A percentile compares a stretch with the other conserved stretches of the same genome.
phyloP scores from a whole-genome alignment of 2,329 filamentous ascomycete genomes.

The Colletotrichum spaethianum region DNA sequence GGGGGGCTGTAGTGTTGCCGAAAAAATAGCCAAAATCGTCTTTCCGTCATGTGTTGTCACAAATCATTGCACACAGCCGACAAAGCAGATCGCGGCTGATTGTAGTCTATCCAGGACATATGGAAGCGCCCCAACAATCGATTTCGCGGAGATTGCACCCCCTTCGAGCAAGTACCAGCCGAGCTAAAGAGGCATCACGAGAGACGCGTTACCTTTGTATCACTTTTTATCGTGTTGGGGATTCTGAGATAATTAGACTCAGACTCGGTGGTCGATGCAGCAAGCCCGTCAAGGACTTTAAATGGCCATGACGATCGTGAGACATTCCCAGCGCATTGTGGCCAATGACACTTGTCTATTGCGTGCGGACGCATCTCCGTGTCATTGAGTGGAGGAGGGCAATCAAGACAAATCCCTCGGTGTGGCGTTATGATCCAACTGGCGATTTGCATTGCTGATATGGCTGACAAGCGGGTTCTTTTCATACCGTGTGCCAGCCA shows the following conservation, averaged over 20 bases:
- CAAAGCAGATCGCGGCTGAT: background rate
- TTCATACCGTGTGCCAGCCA: background rate
- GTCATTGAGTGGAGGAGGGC: background rate
- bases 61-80: background rate
- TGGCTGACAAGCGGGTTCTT: background rate
- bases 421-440: slow-evolving; percentile 9
- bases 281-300: slow-evolving; percentile 11
- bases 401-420: background rate
- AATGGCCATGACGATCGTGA: slow-evolving; percentile 7
- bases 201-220: background rate
- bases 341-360: background rate
- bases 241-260: background rate
- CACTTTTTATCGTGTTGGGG: background rate
- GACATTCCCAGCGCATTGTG: background rate
- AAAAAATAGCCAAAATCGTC: background rate
- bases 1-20: background rate
- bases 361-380: background rate
- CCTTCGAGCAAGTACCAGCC: background rate
- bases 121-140: slow-evolving; percentile 16
- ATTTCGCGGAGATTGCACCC: slow-evolving; percentile 29
- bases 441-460: background rate
- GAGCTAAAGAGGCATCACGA: background rate
- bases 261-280: background rate
- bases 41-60: background rate
- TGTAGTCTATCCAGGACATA: background rate